Conservation (phyloP, 2,329 filamentous ascomycete genomes). For the Pseudogymnoascus sp. region DNA sequence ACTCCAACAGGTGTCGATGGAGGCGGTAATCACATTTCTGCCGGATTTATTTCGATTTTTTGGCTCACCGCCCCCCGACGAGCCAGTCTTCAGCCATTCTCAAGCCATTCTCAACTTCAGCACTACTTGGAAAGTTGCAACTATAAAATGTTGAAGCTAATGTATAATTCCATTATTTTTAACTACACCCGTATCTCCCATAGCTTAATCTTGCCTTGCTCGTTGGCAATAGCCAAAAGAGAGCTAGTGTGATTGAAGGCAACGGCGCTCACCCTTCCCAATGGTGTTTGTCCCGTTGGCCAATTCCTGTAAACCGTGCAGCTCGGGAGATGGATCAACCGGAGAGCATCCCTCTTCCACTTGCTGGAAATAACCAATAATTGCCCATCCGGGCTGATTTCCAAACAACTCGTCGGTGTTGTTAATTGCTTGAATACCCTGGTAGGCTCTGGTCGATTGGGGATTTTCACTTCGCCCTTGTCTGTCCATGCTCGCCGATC, state of each 20-base stretch:
- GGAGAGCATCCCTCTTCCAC: slow-evolving; percentile 80
- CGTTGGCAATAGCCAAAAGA: slow-evolving; percentile 77
- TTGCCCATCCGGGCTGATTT: slow-evolving; percentile 84
- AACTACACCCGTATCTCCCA: slow-evolving; percentile 61
- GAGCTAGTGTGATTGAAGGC: slow-evolving; percentile 59
- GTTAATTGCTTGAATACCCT: slow-evolving; percentile 76
- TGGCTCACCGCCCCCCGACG: background rate
- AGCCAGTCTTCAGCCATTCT: background rate
- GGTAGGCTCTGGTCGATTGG: slow-evolving; percentile 60
- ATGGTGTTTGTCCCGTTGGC: slow-evolving; percentile 82
- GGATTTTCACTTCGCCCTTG: slow-evolving; percentile 41
- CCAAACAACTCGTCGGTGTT: slow-evolving; percentile 69
- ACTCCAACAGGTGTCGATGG: background rate
- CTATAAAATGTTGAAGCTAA: background rate
- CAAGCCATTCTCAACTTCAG: background rate
- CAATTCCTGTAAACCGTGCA: slow-evolving; percentile 96
- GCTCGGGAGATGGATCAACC: slow-evolving; percentile 79
- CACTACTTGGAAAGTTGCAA: background rate
- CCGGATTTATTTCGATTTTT: background rate
- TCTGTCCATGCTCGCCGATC: slow-evolving; percentile 49
- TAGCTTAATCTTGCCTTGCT: slow-evolving; percentile 75
- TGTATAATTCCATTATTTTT: slow-evolving; percentile 4
- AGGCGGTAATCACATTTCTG: background rate
- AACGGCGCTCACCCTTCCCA: slow-evolving; percentile 72
- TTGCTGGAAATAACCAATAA: slow-evolving; percentile 76